Evolutionary conservation across 2,329 filamentous ascomycete species (phyloP).

Genomic region (Cercospora sp.): DNA sequence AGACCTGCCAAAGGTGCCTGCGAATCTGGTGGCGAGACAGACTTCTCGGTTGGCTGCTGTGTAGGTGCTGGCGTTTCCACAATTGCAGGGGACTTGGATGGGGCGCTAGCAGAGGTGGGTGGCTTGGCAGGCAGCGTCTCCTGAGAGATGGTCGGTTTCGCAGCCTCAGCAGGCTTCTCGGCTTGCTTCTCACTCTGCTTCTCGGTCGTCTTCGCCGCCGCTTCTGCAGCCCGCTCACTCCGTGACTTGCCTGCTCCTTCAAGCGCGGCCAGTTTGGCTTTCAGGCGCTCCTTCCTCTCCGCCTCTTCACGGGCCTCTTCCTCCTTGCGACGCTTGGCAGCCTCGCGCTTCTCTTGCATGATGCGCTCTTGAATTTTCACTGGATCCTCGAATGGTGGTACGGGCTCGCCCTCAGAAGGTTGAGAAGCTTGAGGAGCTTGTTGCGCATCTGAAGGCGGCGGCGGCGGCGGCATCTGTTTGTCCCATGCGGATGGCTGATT

Average conservation of each 20-base stretch:
- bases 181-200: constrained; percentile 18
- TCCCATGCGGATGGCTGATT: constrained; percentile 36
- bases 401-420: constrained; percentile 16
- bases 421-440: not conserved
- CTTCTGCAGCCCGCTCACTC: constrained; percentile 39
- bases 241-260: constrained; percentile 37
- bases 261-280: constrained; percentile 39
- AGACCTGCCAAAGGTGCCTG: constrained; percentile 23
- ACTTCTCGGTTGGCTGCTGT: constrained; percentile 20
- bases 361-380: constrained; percentile 63
- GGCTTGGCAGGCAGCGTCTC: constrained; percentile 23
- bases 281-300: constrained; percentile 36
- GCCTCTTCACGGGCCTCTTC: constrained; percentile 34
- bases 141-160: constrained; percentile 10
- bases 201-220: constrained; percentile 29
- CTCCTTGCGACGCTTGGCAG: constrained; percentile 34
- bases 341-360: constrained; percentile 44
- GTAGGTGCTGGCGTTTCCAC: constrained; percentile 5
- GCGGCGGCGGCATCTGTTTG: constrained; percentile 36
- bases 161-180: constrained; percentile 18
- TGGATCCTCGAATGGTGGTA: constrained; percentile 55
- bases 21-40: constrained; percentile 27
- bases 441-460: constrained; percentile 24
- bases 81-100: constrained; percentile 22
- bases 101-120: constrained; percentile 21